Percentiles rank a stretch among this genome's conserved stretches.
These are phyloP conservation scores for Solanum aculeatissimum DNA, from an alignment of 305 asterid genomes.

Conservation along the genomic window DNA sequence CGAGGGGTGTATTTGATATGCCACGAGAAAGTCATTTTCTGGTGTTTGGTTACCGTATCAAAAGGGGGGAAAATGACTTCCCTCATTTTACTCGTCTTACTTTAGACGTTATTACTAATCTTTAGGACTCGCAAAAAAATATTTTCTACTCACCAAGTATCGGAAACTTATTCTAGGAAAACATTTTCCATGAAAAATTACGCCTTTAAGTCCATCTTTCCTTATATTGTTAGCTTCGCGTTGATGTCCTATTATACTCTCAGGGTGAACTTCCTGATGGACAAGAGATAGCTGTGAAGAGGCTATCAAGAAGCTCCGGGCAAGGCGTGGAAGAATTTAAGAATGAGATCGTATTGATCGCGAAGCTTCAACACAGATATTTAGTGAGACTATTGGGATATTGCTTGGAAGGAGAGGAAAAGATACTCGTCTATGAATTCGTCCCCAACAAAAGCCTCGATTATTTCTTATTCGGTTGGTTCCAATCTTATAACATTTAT, in stretches of 20 bases:
- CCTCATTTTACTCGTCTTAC: neutral
- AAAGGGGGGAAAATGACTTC: neutral
- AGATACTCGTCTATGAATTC: constrained; percentile 27
- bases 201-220: neutral
- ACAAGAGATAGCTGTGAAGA: constrained; percentile 31
- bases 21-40: neutral
- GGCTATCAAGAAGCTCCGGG: constrained; percentile 19
- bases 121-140: neutral
- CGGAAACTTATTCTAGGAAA: too few relatives aligned
- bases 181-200: neutral
- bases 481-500: neutral
- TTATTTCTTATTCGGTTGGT: constrained; percentile 25
- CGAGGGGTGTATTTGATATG: neutral
- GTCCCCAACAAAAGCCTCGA: constrained; percentile 34
- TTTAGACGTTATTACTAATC: neutral
- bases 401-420: constrained; percentile 22
- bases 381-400: constrained; percentile 30
- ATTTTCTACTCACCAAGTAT: too few relatives aligned
- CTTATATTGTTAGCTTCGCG: neutral
- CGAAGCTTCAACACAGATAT: constrained; percentile 40
- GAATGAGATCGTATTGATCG: constrained; percentile 25
- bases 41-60: neutral
- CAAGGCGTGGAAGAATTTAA: constrained; percentile 28
- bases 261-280: constrained; percentile 27
- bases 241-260: neutral